A percentile compares a stretch with the other conserved stretches of the same genome.
phyloP scores from a whole-genome alignment of 1,139 yeast species.

The Citeromyces siamensis region DNA sequence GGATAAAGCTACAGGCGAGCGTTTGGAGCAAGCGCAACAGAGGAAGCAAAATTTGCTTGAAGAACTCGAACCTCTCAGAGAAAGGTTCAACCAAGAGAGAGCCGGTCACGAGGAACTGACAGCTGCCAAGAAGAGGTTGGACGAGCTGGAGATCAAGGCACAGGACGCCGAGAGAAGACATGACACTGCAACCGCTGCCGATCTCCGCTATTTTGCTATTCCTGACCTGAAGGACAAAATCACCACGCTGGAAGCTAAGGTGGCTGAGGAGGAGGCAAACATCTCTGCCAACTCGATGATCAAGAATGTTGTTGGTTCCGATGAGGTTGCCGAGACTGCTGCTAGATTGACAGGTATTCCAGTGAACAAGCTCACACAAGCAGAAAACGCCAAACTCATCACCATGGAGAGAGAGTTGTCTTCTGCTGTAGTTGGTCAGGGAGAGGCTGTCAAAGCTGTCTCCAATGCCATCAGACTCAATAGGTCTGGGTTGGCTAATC shows the following conservation, averaged over 20 bases:
- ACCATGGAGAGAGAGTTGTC: slow-evolving; percentile 87
- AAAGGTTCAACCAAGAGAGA: slow-evolving; percentile 78
- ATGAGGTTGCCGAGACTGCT: slow-evolving; percentile 93
- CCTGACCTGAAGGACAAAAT: slow-evolving; percentile 82
- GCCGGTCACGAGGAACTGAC: slow-evolving; percentile 87
- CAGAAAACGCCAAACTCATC: slow-evolving; percentile 86
- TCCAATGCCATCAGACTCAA: slow-evolving; percentile 88
- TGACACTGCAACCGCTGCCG: slow-evolving; percentile 93
- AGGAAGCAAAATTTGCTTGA: slow-evolving; percentile 79
- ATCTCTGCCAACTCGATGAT: slow-evolving; percentile 55
- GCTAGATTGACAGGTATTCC: slow-evolving; percentile 97
- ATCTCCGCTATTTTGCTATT: slow-evolving; percentile 90
- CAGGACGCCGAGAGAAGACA: slow-evolving; percentile 94
- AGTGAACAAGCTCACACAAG: slow-evolving; percentile 91
- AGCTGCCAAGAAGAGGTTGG: slow-evolving; percentile 78
- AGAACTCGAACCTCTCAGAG: slow-evolving; percentile 74
- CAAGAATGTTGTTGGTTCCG: slow-evolving; percentile 84
- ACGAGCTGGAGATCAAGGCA: slow-evolving; percentile 87
- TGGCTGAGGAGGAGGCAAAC: slow-evolving; percentile 55
- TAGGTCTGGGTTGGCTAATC: slow-evolving; percentile 93
- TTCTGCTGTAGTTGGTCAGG: slow-evolving; percentile 84
- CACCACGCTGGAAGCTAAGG: slow-evolving; percentile 58
- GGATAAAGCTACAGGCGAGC: slow-evolving; percentile 76
- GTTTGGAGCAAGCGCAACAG: slow-evolving; percentile 67
- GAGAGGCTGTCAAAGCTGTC: slow-evolving; percentile 93